These are phyloP conservation scores for Xerocomus alliaceus DNA, from an alignment of 1,284 basidiomycete species.

Conservation along the genomic window DNA sequence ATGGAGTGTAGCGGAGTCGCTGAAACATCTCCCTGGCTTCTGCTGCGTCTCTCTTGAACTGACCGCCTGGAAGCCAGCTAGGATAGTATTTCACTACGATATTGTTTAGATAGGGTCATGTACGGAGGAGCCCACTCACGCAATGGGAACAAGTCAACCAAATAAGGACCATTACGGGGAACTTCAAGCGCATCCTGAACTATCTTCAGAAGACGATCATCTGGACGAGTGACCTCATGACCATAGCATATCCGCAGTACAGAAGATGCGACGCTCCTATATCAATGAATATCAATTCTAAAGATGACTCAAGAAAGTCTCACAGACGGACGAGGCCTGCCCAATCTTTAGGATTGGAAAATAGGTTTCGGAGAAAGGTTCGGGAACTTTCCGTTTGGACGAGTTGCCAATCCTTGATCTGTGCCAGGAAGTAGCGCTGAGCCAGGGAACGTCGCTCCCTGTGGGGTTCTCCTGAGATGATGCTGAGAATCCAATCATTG, in stretches of 20 bases:
- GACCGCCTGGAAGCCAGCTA: slow-evolving; percentile 20
- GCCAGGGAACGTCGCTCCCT: slow-evolving; percentile 11
- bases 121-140: slow-evolving; percentile 1
- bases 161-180: slow-evolving; percentile 10
- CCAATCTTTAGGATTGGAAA: slow-evolving; percentile 9
- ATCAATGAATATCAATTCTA: background rate
- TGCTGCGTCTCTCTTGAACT: slow-evolving; percentile 12
- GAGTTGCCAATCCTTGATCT: slow-evolving; percentile 21
- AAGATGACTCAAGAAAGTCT: background rate
- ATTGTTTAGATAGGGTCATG: background rate
- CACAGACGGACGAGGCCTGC: slow-evolving; percentile 9
- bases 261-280: slow-evolving; percentile 16
- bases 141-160: slow-evolving; percentile 14
- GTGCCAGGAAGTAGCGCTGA: slow-evolving; percentile 18
- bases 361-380: slow-evolving; percentile 6
- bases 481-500: slow-evolving; percentile 9
- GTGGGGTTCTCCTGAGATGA: slow-evolving; percentile 15
- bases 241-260: slow-evolving; percentile 17
- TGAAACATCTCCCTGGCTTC: background rate
- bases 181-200: slow-evolving; percentile 2
- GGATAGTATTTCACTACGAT: slow-evolving; percentile 21
- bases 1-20: slow-evolving; percentile 14
- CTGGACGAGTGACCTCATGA: slow-evolving; percentile 2
- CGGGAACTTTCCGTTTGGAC: slow-evolving; percentile 11
- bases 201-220: slow-evolving; percentile 15